phyloP scores from a whole-genome alignment of 1,284 basidiomycete species.

The Wolfiporia cocos region DNA sequence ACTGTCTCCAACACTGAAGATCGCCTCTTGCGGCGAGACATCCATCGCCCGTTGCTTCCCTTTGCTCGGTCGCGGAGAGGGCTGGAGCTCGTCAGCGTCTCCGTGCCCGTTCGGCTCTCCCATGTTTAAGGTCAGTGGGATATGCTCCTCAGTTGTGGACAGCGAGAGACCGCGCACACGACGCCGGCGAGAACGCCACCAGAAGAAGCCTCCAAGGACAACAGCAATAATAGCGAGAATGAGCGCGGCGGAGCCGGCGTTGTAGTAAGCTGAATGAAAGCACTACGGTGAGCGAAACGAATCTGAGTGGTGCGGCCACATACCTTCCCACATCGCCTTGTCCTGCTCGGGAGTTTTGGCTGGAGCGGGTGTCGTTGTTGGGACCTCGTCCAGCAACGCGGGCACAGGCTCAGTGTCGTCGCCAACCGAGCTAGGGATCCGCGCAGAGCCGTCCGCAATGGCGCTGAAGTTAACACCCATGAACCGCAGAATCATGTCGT shows the following conservation, averaged over 20 bases:
- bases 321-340: slow-evolving; percentile 84
- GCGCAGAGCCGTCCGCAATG: slow-evolving; percentile 69
- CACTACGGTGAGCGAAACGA: background rate
- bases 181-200: slow-evolving; percentile 59
- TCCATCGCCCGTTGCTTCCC: slow-evolving; percentile 35
- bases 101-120: slow-evolving; percentile 22
- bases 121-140: slow-evolving; percentile 41
- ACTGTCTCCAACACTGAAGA: slow-evolving; percentile 44
- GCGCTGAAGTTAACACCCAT: slow-evolving; percentile 85
- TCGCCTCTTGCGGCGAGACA: slow-evolving; percentile 22
- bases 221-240: slow-evolving; percentile 73
- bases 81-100: slow-evolving; percentile 26
- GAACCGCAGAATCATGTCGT: slow-evolving; percentile 98
- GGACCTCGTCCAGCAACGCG: slow-evolving; percentile 35
- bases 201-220: slow-evolving; percentile 69
- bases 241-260: slow-evolving; percentile 82
- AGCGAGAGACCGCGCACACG: slow-evolving; percentile 34
- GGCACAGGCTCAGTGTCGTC: slow-evolving; percentile 56
- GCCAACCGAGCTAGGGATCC: slow-evolving; percentile 75
- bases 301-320: slow-evolving; percentile 1
- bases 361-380: slow-evolving; percentile 28
- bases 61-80: slow-evolving; percentile 27
- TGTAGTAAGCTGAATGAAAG: slow-evolving; percentile 70
- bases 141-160: slow-evolving; percentile 41
- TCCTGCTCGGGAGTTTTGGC: slow-evolving; percentile 65